These are phyloP conservation scores for Lepidium sativum DNA, from an alignment of 345 rosid species.

Conservation along the genomic window DNA sequence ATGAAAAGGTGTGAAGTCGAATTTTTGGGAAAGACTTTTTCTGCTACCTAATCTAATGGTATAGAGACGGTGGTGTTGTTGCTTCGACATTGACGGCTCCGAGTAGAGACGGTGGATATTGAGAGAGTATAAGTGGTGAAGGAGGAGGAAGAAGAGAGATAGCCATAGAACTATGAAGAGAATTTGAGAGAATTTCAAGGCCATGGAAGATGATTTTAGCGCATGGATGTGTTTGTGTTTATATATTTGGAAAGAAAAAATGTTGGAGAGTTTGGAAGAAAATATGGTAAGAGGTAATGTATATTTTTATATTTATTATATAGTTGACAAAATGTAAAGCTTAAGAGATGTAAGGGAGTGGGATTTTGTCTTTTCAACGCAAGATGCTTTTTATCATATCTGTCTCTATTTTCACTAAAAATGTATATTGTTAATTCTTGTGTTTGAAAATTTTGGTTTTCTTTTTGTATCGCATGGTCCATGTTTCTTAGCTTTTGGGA, in stretches of 20 bases:
- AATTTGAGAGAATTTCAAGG: constrained; percentile 38
- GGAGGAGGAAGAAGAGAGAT: constrained; percentile 42
- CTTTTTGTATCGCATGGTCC: too few relatives aligned
- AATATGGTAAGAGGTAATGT: neutral
- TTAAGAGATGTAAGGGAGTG: constrained; percentile 23
- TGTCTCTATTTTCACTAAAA: neutral
- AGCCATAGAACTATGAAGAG: constrained; percentile 42
- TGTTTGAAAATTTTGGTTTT: too few relatives aligned
- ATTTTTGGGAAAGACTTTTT: constrained; percentile 40
- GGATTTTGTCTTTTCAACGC: constrained; percentile 27
- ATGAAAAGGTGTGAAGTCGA: constrained; percentile 60
- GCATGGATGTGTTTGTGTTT: neutral
- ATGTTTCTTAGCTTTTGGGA: too few relatives aligned
- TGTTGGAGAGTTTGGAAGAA: too few relatives aligned
- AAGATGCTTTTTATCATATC: constrained; percentile 7
- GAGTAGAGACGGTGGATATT: constrained; percentile 24
- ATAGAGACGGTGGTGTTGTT: neutral
- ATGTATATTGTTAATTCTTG: too few relatives aligned
- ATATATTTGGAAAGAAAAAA: neutral
- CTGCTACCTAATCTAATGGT: constrained; percentile 26
- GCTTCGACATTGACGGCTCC: constrained; percentile 3
- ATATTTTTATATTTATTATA: constrained; percentile 5
- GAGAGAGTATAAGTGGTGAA: constrained; percentile 35
- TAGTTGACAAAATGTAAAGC: constrained; percentile 28
- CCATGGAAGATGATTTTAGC: constrained; percentile 34